These are phyloP conservation scores for Cryphonectria radicalis DNA, from an alignment of 2,329 filamentous ascomycete species.

Conservation along the genomic window DNA sequence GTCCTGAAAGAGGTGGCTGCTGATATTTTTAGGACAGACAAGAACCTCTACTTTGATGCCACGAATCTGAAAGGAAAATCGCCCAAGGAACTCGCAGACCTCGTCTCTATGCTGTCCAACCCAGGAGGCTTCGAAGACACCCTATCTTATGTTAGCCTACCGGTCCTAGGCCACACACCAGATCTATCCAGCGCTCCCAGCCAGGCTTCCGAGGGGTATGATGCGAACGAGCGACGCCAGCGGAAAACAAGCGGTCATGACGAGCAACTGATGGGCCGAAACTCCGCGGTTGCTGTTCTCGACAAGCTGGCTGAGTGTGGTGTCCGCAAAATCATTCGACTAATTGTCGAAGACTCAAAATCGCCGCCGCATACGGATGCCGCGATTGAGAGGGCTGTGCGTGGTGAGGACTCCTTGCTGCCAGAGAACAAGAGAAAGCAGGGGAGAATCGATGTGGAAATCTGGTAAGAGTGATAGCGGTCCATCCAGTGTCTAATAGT, in stretches of 20 bases:
- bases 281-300: slow-evolving; percentile 1
- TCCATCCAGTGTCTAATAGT: not conserved
- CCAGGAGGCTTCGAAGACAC: slow-evolving; percentile 16
- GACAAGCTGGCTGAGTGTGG: slow-evolving; percentile 9
- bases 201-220: not conserved
- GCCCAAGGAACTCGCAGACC: not conserved
- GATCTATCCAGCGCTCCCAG: too few relatives aligned
- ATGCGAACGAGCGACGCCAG: slow-evolving; percentile 2
- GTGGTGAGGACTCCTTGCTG: not conserved
- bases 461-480: not conserved
- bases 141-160: slow-evolving; percentile 6
- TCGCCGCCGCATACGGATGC: slow-evolving; percentile 7
- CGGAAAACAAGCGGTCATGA: not conserved
- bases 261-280: not conserved
- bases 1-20: not conserved
- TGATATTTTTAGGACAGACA: not conserved
- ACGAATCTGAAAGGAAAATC: not conserved
- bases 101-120: not conserved
- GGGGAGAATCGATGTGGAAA: not conserved
- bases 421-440: not conserved
- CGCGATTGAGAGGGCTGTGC: slow-evolving; percentile 10
- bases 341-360: not conserved
- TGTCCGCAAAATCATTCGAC: slow-evolving; percentile 5
- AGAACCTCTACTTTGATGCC: slow-evolving; percentile 10
- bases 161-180: not conserved